Percentiles rank a stretch among this genome's conserved stretches.
Evolutionary conservation across 495 filamentous ascomycete species (phyloP).

Genomic region (Xylaria bambusicola): DNA sequence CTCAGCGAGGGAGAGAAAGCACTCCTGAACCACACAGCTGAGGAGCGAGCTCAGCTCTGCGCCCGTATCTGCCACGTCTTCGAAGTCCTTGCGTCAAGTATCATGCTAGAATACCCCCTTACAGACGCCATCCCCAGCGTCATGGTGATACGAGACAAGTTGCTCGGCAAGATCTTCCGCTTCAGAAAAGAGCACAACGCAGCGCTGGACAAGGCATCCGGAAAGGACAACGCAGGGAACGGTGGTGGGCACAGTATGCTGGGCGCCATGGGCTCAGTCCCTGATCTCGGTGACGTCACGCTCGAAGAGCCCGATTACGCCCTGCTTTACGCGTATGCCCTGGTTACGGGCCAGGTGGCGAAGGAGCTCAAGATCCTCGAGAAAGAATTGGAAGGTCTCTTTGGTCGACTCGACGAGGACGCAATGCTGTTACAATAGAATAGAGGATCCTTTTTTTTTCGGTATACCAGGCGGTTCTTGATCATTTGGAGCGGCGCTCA

Average conservation of each 20-base stretch:
- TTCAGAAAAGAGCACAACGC: conserved; percentile 70
- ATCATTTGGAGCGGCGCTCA: too few relatives aligned
- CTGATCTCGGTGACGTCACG: conserved; percentile 26
- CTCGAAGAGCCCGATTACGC: conserved; percentile 56
- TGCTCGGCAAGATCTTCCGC: conserved; percentile 86
- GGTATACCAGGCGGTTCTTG: too few relatives aligned
- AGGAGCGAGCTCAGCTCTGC: conserved; percentile 78
- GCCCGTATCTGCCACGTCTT: conserved; percentile 90
- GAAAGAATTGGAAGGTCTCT: conserved; percentile 68
- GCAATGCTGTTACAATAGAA: conserved; percentile 56
- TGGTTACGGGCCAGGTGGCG: conserved; percentile 68
- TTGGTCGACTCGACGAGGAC: conserved; percentile 77
- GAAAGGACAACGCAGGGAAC: conserved; percentile 19
- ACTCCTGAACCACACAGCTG: conserved; percentile 74
- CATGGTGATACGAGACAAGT: conserved; percentile 72
- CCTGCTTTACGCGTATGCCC: conserved; percentile 57
- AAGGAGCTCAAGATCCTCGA: conserved; percentile 71
- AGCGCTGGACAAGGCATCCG: conserved; percentile 23
- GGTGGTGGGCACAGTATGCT: conserved; percentile 1
- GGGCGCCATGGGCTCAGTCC: conserved; percentile 6
- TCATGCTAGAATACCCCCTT: conserved; percentile 91
- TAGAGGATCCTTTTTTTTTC: too few relatives aligned
- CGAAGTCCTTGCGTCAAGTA: conserved; percentile 85
- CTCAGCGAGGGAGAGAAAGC: conserved; percentile 77
- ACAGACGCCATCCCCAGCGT: conserved; percentile 85